Percentiles rank a stretch among this genome's conserved stretches.
These are phyloP conservation scores for Alternaria solani DNA, from an alignment of 2,329 filamentous ascomycete species.

Conservation along the genomic window DNA sequence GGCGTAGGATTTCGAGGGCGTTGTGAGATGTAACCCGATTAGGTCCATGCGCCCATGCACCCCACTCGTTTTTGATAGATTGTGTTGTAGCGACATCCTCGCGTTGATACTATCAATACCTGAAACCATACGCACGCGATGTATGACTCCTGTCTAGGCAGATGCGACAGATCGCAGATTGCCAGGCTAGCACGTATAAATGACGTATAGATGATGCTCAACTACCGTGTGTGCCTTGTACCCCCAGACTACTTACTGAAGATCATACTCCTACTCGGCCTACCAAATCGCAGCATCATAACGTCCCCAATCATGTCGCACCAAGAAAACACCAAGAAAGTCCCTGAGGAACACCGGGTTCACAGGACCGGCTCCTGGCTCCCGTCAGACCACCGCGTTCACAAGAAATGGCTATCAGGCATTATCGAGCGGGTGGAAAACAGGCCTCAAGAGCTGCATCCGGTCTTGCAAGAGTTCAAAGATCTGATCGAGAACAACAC, in stretches of 20 bases:
- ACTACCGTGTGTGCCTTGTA: neutral
- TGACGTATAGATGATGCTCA: conserved; percentile 10
- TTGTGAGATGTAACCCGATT: neutral
- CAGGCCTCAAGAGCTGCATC: conserved; percentile 61
- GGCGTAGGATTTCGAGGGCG: neutral
- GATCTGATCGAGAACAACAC: conserved; percentile 70
- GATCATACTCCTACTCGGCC: neutral
- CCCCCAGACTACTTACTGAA: neutral
- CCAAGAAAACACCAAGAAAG: conserved; percentile 23
- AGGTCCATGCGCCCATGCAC: neutral
- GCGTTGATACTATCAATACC: neutral
- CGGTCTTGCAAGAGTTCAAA: conserved; percentile 70
- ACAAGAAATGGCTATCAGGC: conserved; percentile 68
- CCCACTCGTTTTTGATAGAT: neutral
- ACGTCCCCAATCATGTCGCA: conserved; percentile 7
- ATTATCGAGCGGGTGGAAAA: conserved; percentile 65
- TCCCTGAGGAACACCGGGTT: conserved; percentile 29
- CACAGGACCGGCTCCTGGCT: conserved; percentile 60
- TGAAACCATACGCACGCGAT: neutral
- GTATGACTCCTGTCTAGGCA: neutral
- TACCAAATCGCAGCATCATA: neutral
- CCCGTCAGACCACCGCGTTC: conserved; percentile 68
- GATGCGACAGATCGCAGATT: neutral
- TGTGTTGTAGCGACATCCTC: neutral
- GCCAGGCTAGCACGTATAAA: neutral